These are phyloP conservation scores for Zymoseptoria passerinii DNA, from an alignment of 2,329 filamentous ascomycete species.

Conservation along the genomic window DNA sequence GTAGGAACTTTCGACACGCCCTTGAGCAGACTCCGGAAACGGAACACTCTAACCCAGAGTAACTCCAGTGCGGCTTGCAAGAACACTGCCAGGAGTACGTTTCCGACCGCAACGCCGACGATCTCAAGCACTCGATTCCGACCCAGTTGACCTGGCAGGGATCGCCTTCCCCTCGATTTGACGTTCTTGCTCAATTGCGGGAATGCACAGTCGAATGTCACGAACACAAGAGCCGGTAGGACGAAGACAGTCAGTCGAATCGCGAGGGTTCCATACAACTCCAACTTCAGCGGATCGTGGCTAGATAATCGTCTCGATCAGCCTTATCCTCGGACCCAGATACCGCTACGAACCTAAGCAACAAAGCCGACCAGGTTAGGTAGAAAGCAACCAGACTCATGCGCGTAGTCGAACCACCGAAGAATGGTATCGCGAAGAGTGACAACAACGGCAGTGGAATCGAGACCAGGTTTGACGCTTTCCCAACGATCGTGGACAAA, in stretches of 20 bases:
- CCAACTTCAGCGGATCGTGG: slow-evolving; percentile 65
- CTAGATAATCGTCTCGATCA: slow-evolving; percentile 33
- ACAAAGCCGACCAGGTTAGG: slow-evolving; percentile 78
- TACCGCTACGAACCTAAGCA: slow-evolving; percentile 40
- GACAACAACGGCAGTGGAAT: slow-evolving; percentile 41
- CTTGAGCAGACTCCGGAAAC: slow-evolving; percentile 47
- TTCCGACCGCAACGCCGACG: slow-evolving; percentile 46
- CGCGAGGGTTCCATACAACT: slow-evolving; percentile 61
- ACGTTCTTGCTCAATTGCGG: slow-evolving; percentile 61
- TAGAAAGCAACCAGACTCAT: slow-evolving; percentile 85
- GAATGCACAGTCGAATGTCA: slow-evolving; percentile 61
- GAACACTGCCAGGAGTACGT: slow-evolving; percentile 46
- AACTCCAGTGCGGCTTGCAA: slow-evolving; percentile 51
- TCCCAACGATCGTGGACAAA: slow-evolving; percentile 19
- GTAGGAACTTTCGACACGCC: slow-evolving; percentile 50
- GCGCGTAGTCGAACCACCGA: slow-evolving; percentile 69
- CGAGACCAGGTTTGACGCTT: slow-evolving; percentile 23
- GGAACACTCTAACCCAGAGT: slow-evolving; percentile 45
- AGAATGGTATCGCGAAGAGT: slow-evolving; percentile 62
- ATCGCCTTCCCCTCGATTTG: slow-evolving; percentile 56
- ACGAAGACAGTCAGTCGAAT: slow-evolving; percentile 64
- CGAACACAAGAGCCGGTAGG: slow-evolving; percentile 62
- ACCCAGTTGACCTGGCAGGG: slow-evolving; percentile 39
- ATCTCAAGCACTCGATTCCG: slow-evolving; percentile 42
- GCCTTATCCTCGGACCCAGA: background rate